A percentile compares a stretch with the other conserved stretches of the same genome.
Conservation (phyloP, 208 protist species). For the Crithidia bombi region DNA sequence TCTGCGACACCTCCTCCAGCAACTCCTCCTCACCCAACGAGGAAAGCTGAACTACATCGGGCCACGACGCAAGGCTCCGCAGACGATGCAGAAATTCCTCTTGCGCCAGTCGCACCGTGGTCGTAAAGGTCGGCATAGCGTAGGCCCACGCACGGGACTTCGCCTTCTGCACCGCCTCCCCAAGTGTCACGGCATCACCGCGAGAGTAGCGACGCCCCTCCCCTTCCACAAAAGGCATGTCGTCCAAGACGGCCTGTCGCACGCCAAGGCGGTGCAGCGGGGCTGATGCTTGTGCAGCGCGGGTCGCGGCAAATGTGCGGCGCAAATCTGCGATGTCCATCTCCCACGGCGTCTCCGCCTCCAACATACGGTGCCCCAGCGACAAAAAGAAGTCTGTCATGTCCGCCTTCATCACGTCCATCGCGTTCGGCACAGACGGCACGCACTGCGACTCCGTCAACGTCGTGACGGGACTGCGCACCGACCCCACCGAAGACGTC, state of each 20-base stretch:
- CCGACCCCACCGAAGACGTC: constrained; percentile 59
- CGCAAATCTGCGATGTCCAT: constrained; percentile 10
- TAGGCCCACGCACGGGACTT: constrained; percentile 53
- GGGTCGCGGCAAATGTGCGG: not conserved
- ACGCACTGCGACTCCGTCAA: constrained; percentile 33
- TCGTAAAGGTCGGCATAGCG: constrained; percentile 74
- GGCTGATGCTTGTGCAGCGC: not conserved
- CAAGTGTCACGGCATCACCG: constrained; percentile 42
- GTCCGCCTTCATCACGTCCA: constrained; percentile 26
- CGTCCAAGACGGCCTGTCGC: constrained; percentile 17
- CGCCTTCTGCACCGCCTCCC: constrained; percentile 46
- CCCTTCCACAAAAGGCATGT: constrained; percentile 53
- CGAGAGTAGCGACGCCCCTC: constrained; percentile 36
- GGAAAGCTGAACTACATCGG: constrained; percentile 19
- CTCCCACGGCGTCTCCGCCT: constrained; percentile 42
- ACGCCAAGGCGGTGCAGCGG: constrained; percentile 18
- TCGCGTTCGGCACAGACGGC: not conserved
- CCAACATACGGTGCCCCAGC: constrained; percentile 34
- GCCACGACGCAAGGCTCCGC: constrained; percentile 1
- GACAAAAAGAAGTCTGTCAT: constrained; percentile 53
- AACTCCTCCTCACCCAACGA: constrained; percentile 23
- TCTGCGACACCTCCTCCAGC: constrained; percentile 20
- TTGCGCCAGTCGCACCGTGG: constrained; percentile 32
- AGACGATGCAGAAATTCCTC: constrained; percentile 18
- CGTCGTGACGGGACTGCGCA: constrained; percentile 79